These are phyloP conservation scores for Pseudoturritis turrita DNA, from an alignment of 345 rosid genomes.

Conservation along the genomic window DNA sequence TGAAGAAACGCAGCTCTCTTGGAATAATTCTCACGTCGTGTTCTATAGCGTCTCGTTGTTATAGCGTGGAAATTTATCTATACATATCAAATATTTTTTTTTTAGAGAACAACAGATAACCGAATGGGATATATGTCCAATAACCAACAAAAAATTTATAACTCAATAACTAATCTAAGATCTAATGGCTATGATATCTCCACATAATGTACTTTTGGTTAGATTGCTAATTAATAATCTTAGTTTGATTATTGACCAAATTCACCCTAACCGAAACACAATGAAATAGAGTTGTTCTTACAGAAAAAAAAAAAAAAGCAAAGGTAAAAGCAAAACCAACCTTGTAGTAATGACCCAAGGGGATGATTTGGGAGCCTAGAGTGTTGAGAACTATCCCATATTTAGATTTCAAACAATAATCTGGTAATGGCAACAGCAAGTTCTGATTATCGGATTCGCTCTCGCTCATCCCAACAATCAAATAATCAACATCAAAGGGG, in stretches of 20 bases:
- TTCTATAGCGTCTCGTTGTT: not conserved
- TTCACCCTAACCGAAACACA: too few species aligned
- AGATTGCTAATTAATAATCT: too few species aligned
- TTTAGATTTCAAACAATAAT: too few species aligned
- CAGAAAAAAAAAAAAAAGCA: not conserved
- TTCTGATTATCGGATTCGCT: not conserved
- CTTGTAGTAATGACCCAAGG: not conserved
- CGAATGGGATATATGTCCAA: too few species aligned
- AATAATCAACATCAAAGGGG: constrained; percentile 2
- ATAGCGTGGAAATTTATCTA: not conserved
- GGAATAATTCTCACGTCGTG: not conserved
- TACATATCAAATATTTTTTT: not conserved
- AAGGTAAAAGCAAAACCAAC: not conserved
- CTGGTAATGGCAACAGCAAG: not conserved
- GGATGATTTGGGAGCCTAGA: constrained; percentile 4
- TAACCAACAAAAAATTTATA: too few species aligned
- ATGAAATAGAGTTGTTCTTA: not conserved
- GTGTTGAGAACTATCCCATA: not conserved
- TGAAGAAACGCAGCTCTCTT: not conserved
- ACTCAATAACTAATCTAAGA: too few species aligned
- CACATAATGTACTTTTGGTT: too few species aligned
- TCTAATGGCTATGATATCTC: too few species aligned
- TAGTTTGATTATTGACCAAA: too few species aligned
- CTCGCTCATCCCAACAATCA: not conserved
- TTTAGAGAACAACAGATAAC: too few species aligned